Conservation (phyloP, 257 asterid genomes). For the Nicotiana tabacum region DNA sequence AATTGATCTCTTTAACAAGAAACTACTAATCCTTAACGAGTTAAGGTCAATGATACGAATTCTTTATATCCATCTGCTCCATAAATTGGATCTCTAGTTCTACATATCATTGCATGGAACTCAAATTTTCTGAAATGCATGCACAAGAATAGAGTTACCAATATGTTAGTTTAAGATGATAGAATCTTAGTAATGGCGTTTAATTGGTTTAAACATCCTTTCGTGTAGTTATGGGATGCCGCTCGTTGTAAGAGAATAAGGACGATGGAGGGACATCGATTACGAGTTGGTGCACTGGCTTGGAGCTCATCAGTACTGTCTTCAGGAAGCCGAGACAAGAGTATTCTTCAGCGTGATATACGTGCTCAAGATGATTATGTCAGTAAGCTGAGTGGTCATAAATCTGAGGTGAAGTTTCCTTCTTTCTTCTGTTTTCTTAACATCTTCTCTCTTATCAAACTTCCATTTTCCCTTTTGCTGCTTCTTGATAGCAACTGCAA, state of each 20-base stretch:
- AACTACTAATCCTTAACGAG: background rate
- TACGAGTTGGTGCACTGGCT: conserved; percentile 91
- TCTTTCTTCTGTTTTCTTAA: background rate
- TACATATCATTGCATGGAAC: background rate
- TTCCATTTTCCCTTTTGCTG: background rate
- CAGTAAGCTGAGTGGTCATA: conserved; percentile 87
- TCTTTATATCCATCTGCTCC: background rate
- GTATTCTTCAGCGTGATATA: conserved; percentile 85
- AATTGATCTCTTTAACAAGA: background rate
- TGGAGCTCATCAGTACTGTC: conserved; percentile 81
- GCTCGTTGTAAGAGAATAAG: conserved; percentile 80
- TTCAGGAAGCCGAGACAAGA: conserved; percentile 94
- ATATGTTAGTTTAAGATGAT: background rate
- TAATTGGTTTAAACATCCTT: conserved; percentile 11
- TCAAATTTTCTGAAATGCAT: background rate
- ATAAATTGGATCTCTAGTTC: background rate
- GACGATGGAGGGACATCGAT: conserved; percentile 93
- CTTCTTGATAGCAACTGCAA: conserved; percentile 2
- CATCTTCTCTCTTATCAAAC: conserved; percentile 2
- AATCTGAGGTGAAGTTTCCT: conserved; percentile 72
- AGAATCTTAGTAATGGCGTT: background rate
- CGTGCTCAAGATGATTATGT: conserved; percentile 67
- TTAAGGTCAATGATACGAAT: background rate
- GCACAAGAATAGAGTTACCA: background rate
- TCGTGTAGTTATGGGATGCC: conserved; percentile 81